Base-by-base conservation (phyloP, 2,329 filamentous ascomycete species). In the Penicillium aurantiogriseum region DNA sequence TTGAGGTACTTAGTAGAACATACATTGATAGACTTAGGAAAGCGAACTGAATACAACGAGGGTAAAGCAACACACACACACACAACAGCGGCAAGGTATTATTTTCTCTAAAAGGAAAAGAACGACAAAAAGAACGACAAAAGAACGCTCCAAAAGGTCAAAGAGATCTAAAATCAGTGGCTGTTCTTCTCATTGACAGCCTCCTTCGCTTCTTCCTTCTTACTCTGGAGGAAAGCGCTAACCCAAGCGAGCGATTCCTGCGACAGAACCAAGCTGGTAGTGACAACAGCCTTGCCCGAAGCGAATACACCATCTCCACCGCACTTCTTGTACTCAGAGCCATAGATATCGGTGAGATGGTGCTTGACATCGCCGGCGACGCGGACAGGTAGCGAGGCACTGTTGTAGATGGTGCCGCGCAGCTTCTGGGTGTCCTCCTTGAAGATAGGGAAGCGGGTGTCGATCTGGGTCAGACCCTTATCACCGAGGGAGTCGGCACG, bases 401-500 rank as follows among this genome's bases (percentile, higher is more conserved):
- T 75, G 67, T 80, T 80, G 71, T 85, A 83, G 67, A 89, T 83
- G 17, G 86, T 84, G 57, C 80, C 80, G 75, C 85, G 85, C 51
- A 92, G 80, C 73, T 90, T 87, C 63, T 83, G 80, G 27, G 89
- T 90, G 50, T 89, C 86, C 77, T 91, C 88, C 80, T 88, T 90
- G 73, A 93, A 82, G 59, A 84, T 81, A 51, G 90, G 90, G 73
- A 92, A 88, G 62, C 80, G 83, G 73, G 84, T 77, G 65, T 93
- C 90, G 66, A 93, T 79, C 69, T 83, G 85, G 67, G 76, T 79
- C 63, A 93, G 81, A n/a, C 88, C 85, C 72, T 85, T 81, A 75
- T 91, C 87, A 64, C 88, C 89, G 51, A 96, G 77, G 58, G 84
- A 78, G 74, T 97, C 94, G 70, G 87, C 92, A 75, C 88, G 91